Evolutionary conservation across 495 filamentous ascomycete genomes (phyloP), one percentile per base, ranked within the genome.

Genomic region (Clohesyomyces aquaticus): DNA sequence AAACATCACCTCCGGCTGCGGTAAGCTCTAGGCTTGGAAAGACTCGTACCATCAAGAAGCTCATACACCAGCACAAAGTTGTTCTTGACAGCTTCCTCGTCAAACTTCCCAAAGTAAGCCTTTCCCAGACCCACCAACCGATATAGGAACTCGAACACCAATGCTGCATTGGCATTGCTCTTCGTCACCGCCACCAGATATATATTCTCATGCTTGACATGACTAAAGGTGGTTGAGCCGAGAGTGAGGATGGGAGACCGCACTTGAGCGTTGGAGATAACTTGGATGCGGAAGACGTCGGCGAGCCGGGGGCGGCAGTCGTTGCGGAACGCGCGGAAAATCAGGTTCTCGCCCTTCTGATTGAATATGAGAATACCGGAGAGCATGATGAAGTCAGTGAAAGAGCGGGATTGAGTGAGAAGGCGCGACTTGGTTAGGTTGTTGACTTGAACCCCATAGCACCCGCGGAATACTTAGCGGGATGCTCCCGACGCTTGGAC

Each of bases 41-140:
- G 43, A 6, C n/a, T 18, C 81, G 55, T 62, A 95, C 93, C 93
- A 79, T 99, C 95, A 59, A 99, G 81, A 58, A 99, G 83, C 82
- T 99, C 95, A 78, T 99, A 99, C 47, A 99, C 91, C 58, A 98
- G 80, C 63, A 99, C 95, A 77, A 99, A 99, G 77, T 99, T 99
- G 75, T 96, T 97, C 85, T 99, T 99, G 63, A 99, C 93, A 45
- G 94, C 95, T 76, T 99, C 94, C 82, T 99, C 94, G 75, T 99
- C 94, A 69, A 99, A 95, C 74, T 98, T 97, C 67, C 91, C 94
- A 82, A 99, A 99, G 76, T 99, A 99, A 57, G 90, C 88, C 77
- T 88, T 93, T 59, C 94, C 94, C 72, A 99, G 81, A 73, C 87
- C 82, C 59, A 97, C 87, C 70, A 99, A 79, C 68, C 93, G 85